phyloP scores from a whole-genome alignment of 208 protist species.

The Crithidia brevicula region DNA sequence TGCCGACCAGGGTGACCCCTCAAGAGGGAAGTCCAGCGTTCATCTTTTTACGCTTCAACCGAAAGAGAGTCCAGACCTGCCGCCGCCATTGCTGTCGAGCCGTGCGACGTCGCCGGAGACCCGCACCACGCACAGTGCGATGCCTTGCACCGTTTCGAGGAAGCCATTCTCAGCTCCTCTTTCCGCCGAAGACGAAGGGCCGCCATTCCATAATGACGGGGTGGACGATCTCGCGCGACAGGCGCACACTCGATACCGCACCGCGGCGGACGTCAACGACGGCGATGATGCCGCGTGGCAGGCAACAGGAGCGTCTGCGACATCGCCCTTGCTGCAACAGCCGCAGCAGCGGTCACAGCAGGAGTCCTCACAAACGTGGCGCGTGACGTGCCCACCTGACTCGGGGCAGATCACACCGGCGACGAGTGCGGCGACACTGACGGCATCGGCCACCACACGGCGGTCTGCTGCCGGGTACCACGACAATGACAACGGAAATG shows the following conservation, averaged over 20 bases:
- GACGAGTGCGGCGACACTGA: conserved; percentile 6
- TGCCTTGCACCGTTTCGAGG: neutral
- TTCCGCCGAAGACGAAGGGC: no score
- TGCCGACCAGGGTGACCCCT: no score
- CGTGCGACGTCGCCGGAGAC: neutral
- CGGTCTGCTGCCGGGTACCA: neutral
- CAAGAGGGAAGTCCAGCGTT: neutral
- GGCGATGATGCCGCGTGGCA: neutral
- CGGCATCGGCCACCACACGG: conserved; percentile 3
- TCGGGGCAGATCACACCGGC: conserved; percentile 11
- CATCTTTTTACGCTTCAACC: neutral
- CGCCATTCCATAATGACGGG: no score
- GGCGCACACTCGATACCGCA: neutral
- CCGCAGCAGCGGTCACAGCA: conserved; percentile 7
- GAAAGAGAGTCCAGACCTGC: conserved; percentile 6
- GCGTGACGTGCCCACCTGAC: conserved; percentile 25
- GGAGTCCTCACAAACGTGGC: conserved; percentile 2
- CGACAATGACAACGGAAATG: neutral
- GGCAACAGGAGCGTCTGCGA: neutral
- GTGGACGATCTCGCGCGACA: neutral
- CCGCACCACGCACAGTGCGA: neutral
- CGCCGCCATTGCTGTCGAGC: conserved; percentile 4
- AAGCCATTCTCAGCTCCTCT: no score
- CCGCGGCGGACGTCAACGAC: neutral
- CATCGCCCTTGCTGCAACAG: neutral